phyloP scores from a whole-genome alignment of 257 asterid genomes.

The Ilex aquifolium region DNA sequence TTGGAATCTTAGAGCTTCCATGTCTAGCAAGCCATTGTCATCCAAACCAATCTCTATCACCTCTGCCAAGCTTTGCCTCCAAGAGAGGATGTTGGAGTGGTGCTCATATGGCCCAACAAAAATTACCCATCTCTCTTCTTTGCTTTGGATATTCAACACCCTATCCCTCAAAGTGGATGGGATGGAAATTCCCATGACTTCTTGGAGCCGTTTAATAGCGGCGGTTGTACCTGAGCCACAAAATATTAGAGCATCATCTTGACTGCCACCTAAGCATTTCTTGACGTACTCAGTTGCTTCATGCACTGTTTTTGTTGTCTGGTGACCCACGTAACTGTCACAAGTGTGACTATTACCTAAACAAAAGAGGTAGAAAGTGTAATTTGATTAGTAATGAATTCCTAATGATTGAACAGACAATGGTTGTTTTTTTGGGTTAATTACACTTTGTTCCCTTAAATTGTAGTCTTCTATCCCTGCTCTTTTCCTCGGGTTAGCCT shows the following conservation, averaged over 20 bases:
- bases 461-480: no score
- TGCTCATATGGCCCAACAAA: conserved; percentile 73
- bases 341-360: conserved; percentile 65
- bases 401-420: no score
- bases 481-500: no score
- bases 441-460: no score
- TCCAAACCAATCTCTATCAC: conserved; percentile 68
- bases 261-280: conserved; percentile 58
- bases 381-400: no score
- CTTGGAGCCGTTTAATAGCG: conserved; percentile 63
- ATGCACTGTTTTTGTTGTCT: conserved; percentile 41
- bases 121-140: conserved; percentile 57
- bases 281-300: conserved; percentile 47
- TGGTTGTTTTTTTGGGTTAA: no score
- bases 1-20: conserved; percentile 35
- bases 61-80: conserved; percentile 74
- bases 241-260: conserved; percentile 39
- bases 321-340: conserved; percentile 53
- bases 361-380: not conserved
- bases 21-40: conserved; percentile 38
- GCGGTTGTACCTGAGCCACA: conserved; percentile 76
- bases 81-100: conserved; percentile 68
- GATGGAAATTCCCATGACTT: conserved; percentile 56
- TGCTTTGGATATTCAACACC: conserved; percentile 21
- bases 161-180: conserved; percentile 47